These are phyloP conservation scores for Stagonosporopsis vannaccii DNA, from an alignment of 2,329 filamentous ascomycete genomes.

Conservation along the genomic window DNA sequence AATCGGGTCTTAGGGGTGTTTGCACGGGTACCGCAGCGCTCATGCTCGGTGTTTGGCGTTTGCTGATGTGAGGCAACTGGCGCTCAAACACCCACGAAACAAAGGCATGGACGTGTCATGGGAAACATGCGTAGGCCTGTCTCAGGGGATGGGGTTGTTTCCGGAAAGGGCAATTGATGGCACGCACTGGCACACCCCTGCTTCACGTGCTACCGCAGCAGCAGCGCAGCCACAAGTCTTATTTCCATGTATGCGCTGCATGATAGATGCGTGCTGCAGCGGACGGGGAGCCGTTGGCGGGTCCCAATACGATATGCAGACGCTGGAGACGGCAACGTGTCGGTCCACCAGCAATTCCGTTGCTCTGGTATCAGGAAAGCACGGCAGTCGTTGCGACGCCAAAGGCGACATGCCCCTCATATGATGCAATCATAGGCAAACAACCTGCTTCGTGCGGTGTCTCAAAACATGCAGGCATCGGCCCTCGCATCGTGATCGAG, in stretches of 20 bases:
- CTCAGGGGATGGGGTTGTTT: constrained; percentile 5
- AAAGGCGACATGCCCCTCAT: constrained; percentile 21
- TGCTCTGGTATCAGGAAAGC: constrained; percentile 31
- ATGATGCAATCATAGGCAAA: constrained; percentile 33
- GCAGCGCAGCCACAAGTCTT: constrained; percentile 23
- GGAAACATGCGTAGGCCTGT: constrained; percentile 13
- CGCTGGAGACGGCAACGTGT: constrained; percentile 19
- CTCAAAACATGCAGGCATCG: constrained; percentile 9
- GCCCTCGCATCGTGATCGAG: constrained; percentile 1
- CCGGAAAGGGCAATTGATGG: constrained; percentile 13
- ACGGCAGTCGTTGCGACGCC: constrained; percentile 21
- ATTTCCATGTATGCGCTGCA: constrained; percentile 22
- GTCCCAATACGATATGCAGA: constrained; percentile 23
- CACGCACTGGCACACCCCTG: constrained; percentile 21
- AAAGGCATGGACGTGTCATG: background rate
- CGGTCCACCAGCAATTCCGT: constrained; percentile 21
- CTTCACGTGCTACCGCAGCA: constrained; percentile 30
- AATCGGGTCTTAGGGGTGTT: constrained; percentile 60
- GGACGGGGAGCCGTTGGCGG: constrained; percentile 19
- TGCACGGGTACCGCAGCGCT: constrained; percentile 71
- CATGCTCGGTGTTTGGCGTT: constrained; percentile 71
- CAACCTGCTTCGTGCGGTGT: constrained; percentile 18
- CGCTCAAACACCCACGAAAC: constrained; percentile 7
- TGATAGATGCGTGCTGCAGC: constrained; percentile 17
- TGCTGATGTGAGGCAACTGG: constrained; percentile 63